phyloP scores from a whole-genome alignment of 768 basidiomycete genomes.

The Dendrothele bispora region DNA sequence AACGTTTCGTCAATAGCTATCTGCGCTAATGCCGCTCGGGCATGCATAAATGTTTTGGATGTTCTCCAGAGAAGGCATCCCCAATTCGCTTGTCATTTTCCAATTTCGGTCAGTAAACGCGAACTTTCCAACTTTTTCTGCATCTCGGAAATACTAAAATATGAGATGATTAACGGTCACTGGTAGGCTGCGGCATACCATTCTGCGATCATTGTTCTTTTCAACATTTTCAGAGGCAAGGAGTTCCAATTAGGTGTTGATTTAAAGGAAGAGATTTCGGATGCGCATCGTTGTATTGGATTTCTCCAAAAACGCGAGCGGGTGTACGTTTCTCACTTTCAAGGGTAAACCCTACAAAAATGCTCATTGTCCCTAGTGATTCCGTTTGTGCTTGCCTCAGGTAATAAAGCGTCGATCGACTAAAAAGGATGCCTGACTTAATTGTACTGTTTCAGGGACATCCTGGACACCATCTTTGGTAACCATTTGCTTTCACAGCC shows the following conservation, averaged over 20 bases:
- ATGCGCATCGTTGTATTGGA: slow-evolving; percentile 46
- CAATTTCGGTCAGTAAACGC: neutral
- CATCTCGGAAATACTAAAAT: too few species aligned
- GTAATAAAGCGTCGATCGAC: too few species aligned
- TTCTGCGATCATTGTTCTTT: slow-evolving; percentile 43
- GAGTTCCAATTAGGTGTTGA: slow-evolving; percentile 40
- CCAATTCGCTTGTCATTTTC: slow-evolving; percentile 11
- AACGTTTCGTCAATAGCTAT: slow-evolving; percentile 59
- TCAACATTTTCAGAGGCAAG: slow-evolving; percentile 48
- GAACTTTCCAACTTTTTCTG: neutral
- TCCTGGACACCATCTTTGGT: too few species aligned
- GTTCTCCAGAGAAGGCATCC: slow-evolving; percentile 29
- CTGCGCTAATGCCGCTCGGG: slow-evolving; percentile 34
- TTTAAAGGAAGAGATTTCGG: slow-evolving; percentile 43
- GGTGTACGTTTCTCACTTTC: neutral
- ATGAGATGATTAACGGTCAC: neutral
- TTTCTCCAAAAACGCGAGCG: neutral
- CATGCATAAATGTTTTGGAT: slow-evolving; percentile 55
- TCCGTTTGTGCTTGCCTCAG: too few species aligned
- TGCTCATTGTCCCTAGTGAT: too few species aligned
- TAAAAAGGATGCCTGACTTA: too few species aligned
- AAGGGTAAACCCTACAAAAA: too few species aligned
- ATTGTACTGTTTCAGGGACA: too few species aligned
- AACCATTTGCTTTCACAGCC: too few species aligned
- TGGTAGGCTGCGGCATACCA: slow-evolving; percentile 30